phyloP scores from a whole-genome alignment of 2,329 filamentous ascomycete genomes.

The Byssoonygena ceratinophila region DNA sequence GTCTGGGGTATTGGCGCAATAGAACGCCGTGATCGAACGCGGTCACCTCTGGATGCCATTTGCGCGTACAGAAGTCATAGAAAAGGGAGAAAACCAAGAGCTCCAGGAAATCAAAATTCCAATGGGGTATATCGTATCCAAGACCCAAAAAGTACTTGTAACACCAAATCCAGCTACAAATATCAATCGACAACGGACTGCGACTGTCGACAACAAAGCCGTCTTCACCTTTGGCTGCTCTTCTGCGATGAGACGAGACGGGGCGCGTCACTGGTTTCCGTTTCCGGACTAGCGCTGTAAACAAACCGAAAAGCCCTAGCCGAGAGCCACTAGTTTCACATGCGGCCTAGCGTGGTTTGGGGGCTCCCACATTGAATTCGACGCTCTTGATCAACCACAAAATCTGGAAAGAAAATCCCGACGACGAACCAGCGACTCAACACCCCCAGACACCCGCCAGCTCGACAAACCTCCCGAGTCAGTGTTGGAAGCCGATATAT shows the following conservation, averaged over 20 bases:
- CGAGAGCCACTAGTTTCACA: slow-evolving; percentile 25
- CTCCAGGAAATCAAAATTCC: neutral
- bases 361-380: slow-evolving; percentile 33
- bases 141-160: neutral
- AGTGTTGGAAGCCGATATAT: slow-evolving; percentile 35
- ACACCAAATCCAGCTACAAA: neutral
- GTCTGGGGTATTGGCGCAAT: slow-evolving; percentile 50
- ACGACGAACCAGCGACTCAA: slow-evolving; percentile 13
- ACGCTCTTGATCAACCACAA: slow-evolving; percentile 23
- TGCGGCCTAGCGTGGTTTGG: slow-evolving; percentile 25
- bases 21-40: slow-evolving; percentile 54
- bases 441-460: slow-evolving; percentile 23
- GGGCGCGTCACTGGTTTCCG: slow-evolving; percentile 29
- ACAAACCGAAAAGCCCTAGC: slow-evolving; percentile 38
- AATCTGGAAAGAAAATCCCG: slow-evolving; percentile 23
- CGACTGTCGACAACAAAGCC: neutral
- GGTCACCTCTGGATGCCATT: slow-evolving; percentile 15
- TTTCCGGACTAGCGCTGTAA: slow-evolving; percentile 28
- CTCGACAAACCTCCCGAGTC: slow-evolving; percentile 28
- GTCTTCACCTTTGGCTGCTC: neutral
- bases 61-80: neutral
- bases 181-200: neutral
- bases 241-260: neutral
- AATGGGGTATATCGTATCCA: slow-evolving; percentile 2
- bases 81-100: neutral